Evolutionary conservation across 2,329 filamentous ascomycete species (phyloP), one percentile per base, ranked within the genome.

Genomic region (Trichophyton benhamiae): DNA sequence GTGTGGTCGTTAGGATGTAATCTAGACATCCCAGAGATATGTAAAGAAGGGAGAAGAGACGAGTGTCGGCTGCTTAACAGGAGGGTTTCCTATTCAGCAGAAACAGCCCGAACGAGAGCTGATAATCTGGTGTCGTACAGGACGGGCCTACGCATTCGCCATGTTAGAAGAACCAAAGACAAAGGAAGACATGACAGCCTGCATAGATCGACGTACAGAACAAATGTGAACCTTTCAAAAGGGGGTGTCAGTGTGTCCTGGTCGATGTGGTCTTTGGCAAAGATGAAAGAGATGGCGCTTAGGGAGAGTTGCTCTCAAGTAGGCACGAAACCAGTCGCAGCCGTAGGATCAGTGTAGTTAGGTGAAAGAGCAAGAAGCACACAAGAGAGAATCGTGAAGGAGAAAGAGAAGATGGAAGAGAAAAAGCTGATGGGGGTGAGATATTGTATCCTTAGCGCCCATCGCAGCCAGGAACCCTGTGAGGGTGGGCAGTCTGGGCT

Each of bases 11-110:
- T 57, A n/a, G 55, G 49, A 8, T 66, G 60, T 57, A 63, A 63
- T 53, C 44, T 60, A 41, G 61, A 42, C 64, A 66, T 66, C 57
- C 59, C 62, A 63, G 36, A 30, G 38, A 52, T 15, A 9, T 42
- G 22, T 33, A 22, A 25, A 27, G 25, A n/a, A 53, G 15, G 30
- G 8, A 5, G 46, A 36, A 3, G 27, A 30, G n/a, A 41, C 2
- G 22, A n/a, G 33, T n/a, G 36, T 20, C 5, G 25, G 27, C 15
- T 20, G 17, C 44, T 41, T 17, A 53, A 60, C 8, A 55, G 44
- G 15, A 53, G 22, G 17, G n/a, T 30, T 41, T 27, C 57, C 36
- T 42, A 46, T 41, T 41, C 27, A 13, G 33, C n/a, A 30, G 22
- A 49, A 58, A 2, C 38, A 48, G 13, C 42, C 42, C 38, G n/a